A percentile compares a stretch with the other conserved stretches of the same genome.
These are phyloP conservation scores for Porphyrellus cyaneotinctus DNA, from an alignment of 768 basidiomycete species.

Conservation along the genomic window DNA sequence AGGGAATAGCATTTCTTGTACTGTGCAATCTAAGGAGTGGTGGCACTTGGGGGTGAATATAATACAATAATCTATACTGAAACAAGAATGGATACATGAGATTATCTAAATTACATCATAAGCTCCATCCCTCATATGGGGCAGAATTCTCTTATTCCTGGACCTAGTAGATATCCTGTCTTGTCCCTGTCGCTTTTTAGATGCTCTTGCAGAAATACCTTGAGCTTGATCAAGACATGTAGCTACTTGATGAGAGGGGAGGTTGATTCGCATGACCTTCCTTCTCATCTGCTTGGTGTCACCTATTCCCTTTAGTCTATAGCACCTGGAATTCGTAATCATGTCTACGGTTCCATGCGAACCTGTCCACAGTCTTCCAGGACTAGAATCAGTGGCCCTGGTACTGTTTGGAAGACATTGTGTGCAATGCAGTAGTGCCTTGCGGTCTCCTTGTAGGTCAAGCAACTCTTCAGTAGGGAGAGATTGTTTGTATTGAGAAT, in stretches of 20 bases:
- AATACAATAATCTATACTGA: too few species aligned
- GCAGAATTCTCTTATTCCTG: slow-evolving; percentile 3
- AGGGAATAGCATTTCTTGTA: too few species aligned
- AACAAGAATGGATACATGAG: too few species aligned
- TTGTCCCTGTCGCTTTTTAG: not conserved
- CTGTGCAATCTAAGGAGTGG: too few species aligned
- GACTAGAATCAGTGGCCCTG: not conserved
- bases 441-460: not conserved
- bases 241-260: not conserved
- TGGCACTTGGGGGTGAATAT: too few species aligned
- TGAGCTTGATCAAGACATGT: slow-evolving; percentile 5
- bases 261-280: slow-evolving; percentile 5
- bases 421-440: not conserved
- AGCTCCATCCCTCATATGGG: not conserved
- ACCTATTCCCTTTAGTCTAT: slow-evolving; percentile 2
- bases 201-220: not conserved
- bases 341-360: not conserved
- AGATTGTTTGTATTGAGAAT: not conserved
- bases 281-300: not conserved
- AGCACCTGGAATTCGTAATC: slow-evolving; percentile 1
- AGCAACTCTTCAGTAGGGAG: not conserved
- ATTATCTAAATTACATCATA: too few species aligned
- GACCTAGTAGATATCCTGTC: not conserved
- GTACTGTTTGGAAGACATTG: slow-evolving; percentile 7
- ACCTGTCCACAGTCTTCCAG: not conserved